phyloP scores from a whole-genome alignment of 768 basidiomycete species.

The Amanita muscaria region DNA sequence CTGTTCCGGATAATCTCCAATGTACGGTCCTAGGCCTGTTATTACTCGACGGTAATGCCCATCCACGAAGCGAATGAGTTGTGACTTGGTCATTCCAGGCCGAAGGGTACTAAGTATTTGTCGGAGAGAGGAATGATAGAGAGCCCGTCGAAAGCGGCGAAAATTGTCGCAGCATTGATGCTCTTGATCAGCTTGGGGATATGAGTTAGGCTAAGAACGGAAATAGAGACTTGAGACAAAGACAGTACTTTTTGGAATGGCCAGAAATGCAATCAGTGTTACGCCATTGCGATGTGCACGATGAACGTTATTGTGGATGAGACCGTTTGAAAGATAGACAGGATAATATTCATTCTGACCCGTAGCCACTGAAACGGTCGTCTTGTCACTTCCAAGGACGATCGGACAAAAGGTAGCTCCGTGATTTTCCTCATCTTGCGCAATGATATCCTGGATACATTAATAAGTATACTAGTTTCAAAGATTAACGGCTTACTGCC shows the following conservation, averaged over 20 bases:
- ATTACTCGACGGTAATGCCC: conserved; percentile 19
- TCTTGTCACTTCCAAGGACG: conserved; percentile 31
- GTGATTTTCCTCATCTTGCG: conserved; percentile 14
- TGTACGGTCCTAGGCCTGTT: conserved; percentile 26
- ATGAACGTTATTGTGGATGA: conserved; percentile 23
- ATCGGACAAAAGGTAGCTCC: conserved; percentile 24
- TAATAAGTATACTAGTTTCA: conserved; percentile 8
- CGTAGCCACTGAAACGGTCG: conserved; percentile 27
- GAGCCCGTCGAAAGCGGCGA: too few relatives aligned
- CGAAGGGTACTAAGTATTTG: too few relatives aligned
- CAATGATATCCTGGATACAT: conserved; percentile 17
- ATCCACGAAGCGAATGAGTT: conserved; percentile 20
- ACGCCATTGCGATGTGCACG: conserved; percentile 24
- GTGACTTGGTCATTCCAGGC: conserved; percentile 5
- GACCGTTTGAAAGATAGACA: conserved; percentile 24
- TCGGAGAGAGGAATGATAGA: too few relatives aligned
- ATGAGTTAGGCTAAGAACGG: too few relatives aligned
- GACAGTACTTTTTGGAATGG: too few relatives aligned
- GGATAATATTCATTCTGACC: conserved; percentile 31
- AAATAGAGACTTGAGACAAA: too few relatives aligned
- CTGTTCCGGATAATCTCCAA: conserved; percentile 33
- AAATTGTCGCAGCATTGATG: too few relatives aligned
- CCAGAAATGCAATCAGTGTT: conserved; percentile 1
- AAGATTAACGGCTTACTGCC: conserved; percentile 19
- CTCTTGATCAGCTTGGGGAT: too few relatives aligned